Evolutionary conservation across 2,329 filamentous ascomycete genomes (phyloP).

Genomic region (Ophiocordyceps camponoti-rufipedis): DNA sequence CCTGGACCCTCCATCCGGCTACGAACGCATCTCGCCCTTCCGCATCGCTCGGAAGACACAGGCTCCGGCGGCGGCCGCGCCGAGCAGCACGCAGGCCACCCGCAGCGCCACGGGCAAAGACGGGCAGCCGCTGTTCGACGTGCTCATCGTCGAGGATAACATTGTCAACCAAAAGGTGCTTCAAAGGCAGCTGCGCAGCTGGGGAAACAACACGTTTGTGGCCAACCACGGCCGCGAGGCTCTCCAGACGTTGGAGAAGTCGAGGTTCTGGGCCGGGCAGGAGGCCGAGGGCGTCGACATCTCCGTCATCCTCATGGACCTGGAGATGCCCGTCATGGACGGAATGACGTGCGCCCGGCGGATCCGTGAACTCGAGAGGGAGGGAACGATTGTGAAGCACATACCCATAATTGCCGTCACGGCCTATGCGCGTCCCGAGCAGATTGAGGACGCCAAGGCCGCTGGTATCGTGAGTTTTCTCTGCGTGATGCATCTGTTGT

Average conservation of each 20-base stretch:
- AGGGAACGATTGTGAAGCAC: slow-evolving; percentile 42
- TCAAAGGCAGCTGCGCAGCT: slow-evolving; percentile 40
- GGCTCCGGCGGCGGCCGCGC: slow-evolving; percentile 5
- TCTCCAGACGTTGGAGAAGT: slow-evolving; percentile 35
- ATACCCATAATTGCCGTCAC: slow-evolving; percentile 74
- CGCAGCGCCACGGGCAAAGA: not conserved
- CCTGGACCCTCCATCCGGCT: slow-evolving; percentile 17
- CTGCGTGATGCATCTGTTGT: not conserved
- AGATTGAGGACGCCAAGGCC: slow-evolving; percentile 51
- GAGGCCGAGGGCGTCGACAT: slow-evolving; percentile 32
- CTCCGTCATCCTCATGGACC: slow-evolving; percentile 59
- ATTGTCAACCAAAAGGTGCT: slow-evolving; percentile 48
- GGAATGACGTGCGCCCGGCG: slow-evolving; percentile 53
- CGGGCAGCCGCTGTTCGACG: slow-evolving; percentile 23
- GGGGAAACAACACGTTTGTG: slow-evolving; percentile 40
- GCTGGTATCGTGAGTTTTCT: slow-evolving; percentile 48
- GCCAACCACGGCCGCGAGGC: slow-evolving; percentile 49
- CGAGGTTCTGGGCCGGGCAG: slow-evolving; percentile 34
- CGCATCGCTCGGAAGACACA: slow-evolving; percentile 14
- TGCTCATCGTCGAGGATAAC: slow-evolving; percentile 51
- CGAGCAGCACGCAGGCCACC: slow-evolving; percentile 2
- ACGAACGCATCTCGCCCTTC: slow-evolving; percentile 16
- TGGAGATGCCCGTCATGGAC: slow-evolving; percentile 75
- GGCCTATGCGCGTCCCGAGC: slow-evolving; percentile 58
- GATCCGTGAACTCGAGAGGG: slow-evolving; percentile 49